Base-by-base conservation (phyloP, 2,329 filamentous ascomycete genomes). In the Cladophialophora immunda region DNA sequence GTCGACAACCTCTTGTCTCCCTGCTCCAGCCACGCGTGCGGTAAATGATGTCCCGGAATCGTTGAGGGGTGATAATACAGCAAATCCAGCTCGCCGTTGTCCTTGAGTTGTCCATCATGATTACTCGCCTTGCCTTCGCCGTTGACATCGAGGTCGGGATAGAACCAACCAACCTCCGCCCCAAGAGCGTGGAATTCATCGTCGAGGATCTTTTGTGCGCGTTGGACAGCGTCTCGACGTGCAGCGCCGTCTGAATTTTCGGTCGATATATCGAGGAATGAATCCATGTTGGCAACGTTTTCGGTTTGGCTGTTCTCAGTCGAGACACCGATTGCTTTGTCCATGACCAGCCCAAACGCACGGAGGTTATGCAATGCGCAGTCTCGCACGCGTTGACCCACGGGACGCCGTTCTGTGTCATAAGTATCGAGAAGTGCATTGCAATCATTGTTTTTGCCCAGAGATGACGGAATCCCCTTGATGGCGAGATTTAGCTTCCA, bases 141-240 rank as follows among this genome's bases (percentile, higher is more conserved):
- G 7, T 70, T 57, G 17, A 66, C 61, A 67, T 75, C 73, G 8
- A 68, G 67, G 19, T 60, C 66, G 15, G 72, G 74, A 62, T 78
- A 79, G 53, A 78, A 78, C 76, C 76, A 79, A 30, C 77, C 77
- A 13, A 77, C 68, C 64, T 78, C 76, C 2, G 71, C 68, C 1
- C 75, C 76, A 3, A 74, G 74, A 17, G 76, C 77, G 32, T 76
- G 73, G 63, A 79, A 79, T 64, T 78, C 76, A 2, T 58, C 65
- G 60, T 78, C 76, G 1, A 79, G 66, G 8, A 68, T 65, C n/a
- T 71, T 65, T 59, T 72, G 72, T 4, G 76, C 74, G 17, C 64
- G 32, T 25, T 68, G 55, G 2, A 78, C 75, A 1, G 72, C 73
- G 19, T 68, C 57, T 32, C 71, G 68, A 62, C 72, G 75, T 15